Conservation (phyloP, 2,329 filamentous ascomycete genomes). For the Alternaria angustiovoidea region DNA sequence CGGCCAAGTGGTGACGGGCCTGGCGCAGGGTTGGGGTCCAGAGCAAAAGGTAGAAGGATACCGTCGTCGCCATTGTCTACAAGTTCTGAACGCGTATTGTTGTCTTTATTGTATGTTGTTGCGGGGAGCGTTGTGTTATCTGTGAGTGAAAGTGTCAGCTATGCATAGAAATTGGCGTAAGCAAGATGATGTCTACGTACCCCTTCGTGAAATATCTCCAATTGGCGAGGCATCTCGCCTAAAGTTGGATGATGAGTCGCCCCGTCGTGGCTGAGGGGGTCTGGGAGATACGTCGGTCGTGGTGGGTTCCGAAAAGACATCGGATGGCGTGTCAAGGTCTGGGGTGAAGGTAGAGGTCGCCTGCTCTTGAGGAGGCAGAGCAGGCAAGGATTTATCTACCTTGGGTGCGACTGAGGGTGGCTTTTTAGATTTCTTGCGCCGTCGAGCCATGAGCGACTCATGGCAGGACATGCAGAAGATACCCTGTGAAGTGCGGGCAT, state of each 20-base stretch:
- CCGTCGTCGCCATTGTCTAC: constrained; percentile 68
- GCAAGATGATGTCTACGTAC: constrained; percentile 27
- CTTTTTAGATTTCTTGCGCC: constrained; percentile 82
- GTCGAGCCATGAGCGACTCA: constrained; percentile 91
- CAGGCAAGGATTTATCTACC: constrained; percentile 91
- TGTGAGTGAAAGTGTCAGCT: constrained; percentile 32
- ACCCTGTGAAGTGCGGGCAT: constrained; percentile 95
- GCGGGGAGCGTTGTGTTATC: constrained; percentile 75
- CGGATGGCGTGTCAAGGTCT: constrained; percentile 65
- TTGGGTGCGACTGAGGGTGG: constrained; percentile 60
- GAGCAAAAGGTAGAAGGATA: constrained; percentile 60
- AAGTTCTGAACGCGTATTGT: constrained; percentile 75
- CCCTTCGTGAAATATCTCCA: constrained; percentile 45
- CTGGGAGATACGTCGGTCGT: constrained; percentile 73
- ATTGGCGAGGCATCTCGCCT: constrained; percentile 50
- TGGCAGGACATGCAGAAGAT: constrained; percentile 99
- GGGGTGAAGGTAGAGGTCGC: constrained; percentile 66
- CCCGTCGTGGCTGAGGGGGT: constrained; percentile 45
- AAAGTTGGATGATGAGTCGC: constrained; percentile 49
- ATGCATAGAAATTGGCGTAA: not conserved
- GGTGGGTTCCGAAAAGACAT: constrained; percentile 68
- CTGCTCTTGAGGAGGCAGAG: constrained; percentile 76
- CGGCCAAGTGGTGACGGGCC: constrained; percentile 51
- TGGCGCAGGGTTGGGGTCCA: constrained; percentile 58
- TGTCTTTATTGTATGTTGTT: constrained; percentile 75